Evolutionary conservation across 495 filamentous ascomycete genomes (phyloP).

Genomic region (Delitschia confertaspora): DNA sequence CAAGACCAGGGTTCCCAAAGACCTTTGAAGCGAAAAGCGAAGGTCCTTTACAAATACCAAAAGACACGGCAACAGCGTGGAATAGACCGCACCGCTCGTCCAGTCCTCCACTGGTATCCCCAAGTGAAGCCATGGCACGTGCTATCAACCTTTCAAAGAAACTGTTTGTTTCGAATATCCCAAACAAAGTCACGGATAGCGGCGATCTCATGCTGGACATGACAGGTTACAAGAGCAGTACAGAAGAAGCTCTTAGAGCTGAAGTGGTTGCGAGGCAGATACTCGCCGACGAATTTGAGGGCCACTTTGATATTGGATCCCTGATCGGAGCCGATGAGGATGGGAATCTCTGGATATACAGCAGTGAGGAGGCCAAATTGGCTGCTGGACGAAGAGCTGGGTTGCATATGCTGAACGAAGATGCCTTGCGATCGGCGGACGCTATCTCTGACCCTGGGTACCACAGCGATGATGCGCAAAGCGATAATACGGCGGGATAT

Average conservation of each 20-base stretch:
- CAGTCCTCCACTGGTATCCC: constrained; percentile 70
- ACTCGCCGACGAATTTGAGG: constrained; percentile 86
- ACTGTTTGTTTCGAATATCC: constrained; percentile 81
- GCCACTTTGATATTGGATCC: constrained; percentile 90
- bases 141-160: constrained; percentile 82
- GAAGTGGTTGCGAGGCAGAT: constrained; percentile 93
- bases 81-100: constrained; percentile 45
- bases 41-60: constrained; percentile 17
- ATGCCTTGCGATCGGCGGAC: constrained; percentile 51
- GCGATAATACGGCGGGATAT: constrained; percentile 31
- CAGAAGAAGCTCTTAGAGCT: constrained; percentile 82
- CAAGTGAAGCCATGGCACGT: constrained; percentile 67
- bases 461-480: constrained; percentile 67
- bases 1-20: constrained; percentile 10
- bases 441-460: constrained; percentile 89
- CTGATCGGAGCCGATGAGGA: constrained; percentile 91
- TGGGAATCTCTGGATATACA: constrained; percentile 98
- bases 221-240: constrained; percentile 88
- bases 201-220: constrained; percentile 99
- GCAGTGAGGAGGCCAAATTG: constrained; percentile 91
- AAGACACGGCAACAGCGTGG: constrained; percentile 21
- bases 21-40: constrained; percentile 10
- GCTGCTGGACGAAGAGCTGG: constrained; percentile 49
- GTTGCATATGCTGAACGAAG: constrained; percentile 45
- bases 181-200: constrained; percentile 76